Evolutionary conservation across 176 grass and related monocot species (phyloP).

Genomic region (Carex parvula): DNA sequence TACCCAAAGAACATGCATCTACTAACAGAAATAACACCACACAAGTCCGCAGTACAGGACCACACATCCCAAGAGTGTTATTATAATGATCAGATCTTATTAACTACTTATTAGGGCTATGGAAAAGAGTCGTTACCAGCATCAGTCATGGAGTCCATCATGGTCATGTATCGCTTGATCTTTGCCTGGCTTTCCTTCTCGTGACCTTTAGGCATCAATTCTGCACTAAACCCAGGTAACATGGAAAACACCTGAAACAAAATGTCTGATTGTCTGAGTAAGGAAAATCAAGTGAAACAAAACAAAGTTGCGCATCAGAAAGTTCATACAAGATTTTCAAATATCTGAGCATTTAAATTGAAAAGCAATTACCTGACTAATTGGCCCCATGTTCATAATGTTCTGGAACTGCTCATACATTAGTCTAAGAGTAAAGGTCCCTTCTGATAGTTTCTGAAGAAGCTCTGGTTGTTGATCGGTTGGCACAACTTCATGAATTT

Average conservation of each 20-base stretch:
- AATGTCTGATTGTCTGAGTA: background rate
- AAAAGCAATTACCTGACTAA: slow-evolving; percentile 65
- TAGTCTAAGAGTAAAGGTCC: slow-evolving; percentile 86
- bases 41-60: background rate
- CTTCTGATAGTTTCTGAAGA: slow-evolving; percentile 84
- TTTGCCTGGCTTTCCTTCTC: slow-evolving; percentile 93
- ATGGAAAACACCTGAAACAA: slow-evolving; percentile 78
- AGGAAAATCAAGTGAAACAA: background rate
- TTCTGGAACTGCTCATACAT: slow-evolving; percentile 94
- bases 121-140: slow-evolving; percentile 45
- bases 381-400: slow-evolving; percentile 90
- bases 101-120: background rate
- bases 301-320: background rate
- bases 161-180: slow-evolving; percentile 97
- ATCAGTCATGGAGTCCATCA: slow-evolving; percentile 98
- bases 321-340: background rate
- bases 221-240: slow-evolving; percentile 80
- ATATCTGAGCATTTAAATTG: background rate
- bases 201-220: slow-evolving; percentile 95
- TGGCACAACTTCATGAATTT: slow-evolving; percentile 88
- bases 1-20: background rate
- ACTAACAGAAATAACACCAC: background rate
- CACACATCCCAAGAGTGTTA: background rate
- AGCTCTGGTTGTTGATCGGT: slow-evolving; percentile 93
- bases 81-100: background rate